Evolutionary conservation across 345 rosid genomes (phyloP), one percentile per base, ranked within the genome.

Genomic region (Atalantia buxifolia): DNA sequence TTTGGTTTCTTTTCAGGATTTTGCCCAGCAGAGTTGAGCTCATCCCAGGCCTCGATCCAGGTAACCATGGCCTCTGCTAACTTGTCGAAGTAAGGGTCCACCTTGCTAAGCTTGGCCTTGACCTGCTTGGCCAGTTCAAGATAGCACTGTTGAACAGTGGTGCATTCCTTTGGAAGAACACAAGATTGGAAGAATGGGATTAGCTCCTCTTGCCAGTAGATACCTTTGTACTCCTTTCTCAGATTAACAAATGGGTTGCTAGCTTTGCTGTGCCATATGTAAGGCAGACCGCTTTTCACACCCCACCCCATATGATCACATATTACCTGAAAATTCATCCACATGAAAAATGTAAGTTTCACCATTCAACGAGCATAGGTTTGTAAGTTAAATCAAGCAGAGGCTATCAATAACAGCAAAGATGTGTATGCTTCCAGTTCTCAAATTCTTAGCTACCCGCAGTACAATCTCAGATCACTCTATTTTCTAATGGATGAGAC

Each of bases 271-370:
- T 84, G 85, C 81, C 75, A 84, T 63, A 84, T 79, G 75, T 84
- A 84, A 4, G 87, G 87, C 77, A 84, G 69, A 31, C 87, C 87
- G 2, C 85, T 79, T 82, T 88, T 88, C 27, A 88, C 90, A 28
- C 91, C 88, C 84, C 83, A 85, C 25, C 86, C 89, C 89, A 88
- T 78, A 55, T 88, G 91, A 81, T 89, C 92, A 61, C 90, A 87
- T 63, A 87, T 89, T 22, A 89, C 87, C 90, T 88, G 64, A 31
- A 80, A 18, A 14, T 71, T 69, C 42, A 35, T 10, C 28, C 31
- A 60, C 14, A 12, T 7, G 40, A 21, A 5, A 36, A 45, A 78
- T 36, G 6, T 79, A 31, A 76, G 80, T 64, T 69, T 72, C 61
- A 61, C 5, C 71, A 19, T 33, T 27, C n/a, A 55, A 19, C 2